phyloP scores from a whole-genome alignment of 495 filamentous ascomycete species.

The Cercophora scortea region DNA sequence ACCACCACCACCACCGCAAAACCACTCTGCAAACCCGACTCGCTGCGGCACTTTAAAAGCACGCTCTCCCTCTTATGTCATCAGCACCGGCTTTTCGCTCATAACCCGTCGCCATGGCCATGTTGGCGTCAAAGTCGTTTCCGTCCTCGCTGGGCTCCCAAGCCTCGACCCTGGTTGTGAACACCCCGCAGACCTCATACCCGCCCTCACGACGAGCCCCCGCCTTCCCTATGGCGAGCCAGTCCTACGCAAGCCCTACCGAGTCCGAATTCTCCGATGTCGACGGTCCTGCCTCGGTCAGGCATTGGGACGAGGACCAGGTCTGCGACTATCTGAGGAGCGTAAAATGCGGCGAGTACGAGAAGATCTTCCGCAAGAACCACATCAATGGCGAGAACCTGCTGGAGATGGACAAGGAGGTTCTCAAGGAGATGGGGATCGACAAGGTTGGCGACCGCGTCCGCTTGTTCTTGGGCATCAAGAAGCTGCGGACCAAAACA shows the following conservation, averaged over 20 bases:
- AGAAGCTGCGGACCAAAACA: constrained; percentile 79
- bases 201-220: constrained; percentile 46
- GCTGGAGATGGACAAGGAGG: constrained; percentile 91
- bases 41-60: background rate
- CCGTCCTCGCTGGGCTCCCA: constrained; percentile 53
- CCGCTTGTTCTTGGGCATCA: constrained; percentile 87
- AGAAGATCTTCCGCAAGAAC: constrained; percentile 82
- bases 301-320: constrained; percentile 82
- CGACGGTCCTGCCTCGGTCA: constrained; percentile 44
- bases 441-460: constrained; percentile 97
- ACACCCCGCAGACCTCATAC: constrained; percentile 45
- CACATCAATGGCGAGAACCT: constrained; percentile 96
- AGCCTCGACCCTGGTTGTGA: constrained; percentile 43
- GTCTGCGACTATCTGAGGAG: constrained; percentile 85
- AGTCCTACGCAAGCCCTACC: constrained; percentile 75
- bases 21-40: too few relatives aligned
- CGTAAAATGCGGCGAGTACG: constrained; percentile 89
- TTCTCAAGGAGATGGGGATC: constrained; percentile 95
- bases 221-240: constrained; percentile 49
- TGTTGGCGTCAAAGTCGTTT: constrained; percentile 84
- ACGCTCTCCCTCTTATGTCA: background rate
- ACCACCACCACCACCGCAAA: too few relatives aligned
- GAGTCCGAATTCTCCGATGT: constrained; percentile 91
- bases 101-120: constrained; percentile 51
- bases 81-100: background rate